Evolutionary conservation across 495 filamentous ascomycete species (phyloP).

Genomic region (Letharia lupina): DNA sequence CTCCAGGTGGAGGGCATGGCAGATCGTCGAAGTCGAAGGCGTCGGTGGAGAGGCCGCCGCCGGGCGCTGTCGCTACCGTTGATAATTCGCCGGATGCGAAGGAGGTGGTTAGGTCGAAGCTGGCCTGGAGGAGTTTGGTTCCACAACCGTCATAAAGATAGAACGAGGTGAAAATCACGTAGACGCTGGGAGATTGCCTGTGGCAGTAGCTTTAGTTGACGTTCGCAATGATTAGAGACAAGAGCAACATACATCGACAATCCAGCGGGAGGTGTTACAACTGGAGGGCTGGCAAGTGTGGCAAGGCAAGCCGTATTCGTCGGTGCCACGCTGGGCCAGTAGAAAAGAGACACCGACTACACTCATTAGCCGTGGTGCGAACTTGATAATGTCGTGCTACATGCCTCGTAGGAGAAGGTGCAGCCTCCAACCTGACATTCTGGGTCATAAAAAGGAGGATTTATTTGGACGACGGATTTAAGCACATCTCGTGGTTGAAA

Average conservation of each 20-base stretch:
- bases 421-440: background rate
- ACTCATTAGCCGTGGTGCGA: background rate
- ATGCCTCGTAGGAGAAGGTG: background rate
- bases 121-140: background rate
- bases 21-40: background rate
- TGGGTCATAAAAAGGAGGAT: background rate
- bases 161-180: background rate
- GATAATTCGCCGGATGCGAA: background rate
- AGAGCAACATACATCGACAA: background rate
- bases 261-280: background rate
- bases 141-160: background rate
- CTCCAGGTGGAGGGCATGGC: background rate
- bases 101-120: background rate
- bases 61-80: background rate
- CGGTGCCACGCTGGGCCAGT: background rate
- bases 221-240: background rate
- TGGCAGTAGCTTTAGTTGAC: background rate
- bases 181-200: background rate
- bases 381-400: background rate
- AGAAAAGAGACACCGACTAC: conserved; percentile 3
- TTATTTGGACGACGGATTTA: background rate
- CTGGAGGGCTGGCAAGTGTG: background rate
- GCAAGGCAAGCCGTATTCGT: background rate
- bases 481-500: background rate
- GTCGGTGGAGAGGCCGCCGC: background rate